phyloP scores from a whole-genome alignment of 768 basidiomycete genomes.

The Artomyces pyxidatus region DNA sequence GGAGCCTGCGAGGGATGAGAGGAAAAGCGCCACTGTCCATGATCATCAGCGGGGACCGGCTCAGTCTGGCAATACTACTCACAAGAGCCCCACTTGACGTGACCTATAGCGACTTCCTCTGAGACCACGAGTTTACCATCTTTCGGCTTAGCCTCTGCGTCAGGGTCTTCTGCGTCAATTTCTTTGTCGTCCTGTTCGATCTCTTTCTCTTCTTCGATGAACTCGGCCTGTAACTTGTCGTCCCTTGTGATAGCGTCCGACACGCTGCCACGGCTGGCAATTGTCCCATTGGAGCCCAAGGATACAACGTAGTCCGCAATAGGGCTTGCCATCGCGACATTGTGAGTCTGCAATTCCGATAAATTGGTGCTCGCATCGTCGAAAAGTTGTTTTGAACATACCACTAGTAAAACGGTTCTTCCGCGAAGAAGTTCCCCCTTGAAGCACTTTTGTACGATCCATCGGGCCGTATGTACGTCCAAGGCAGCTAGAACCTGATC shows the following conservation, averaged over 20 bases:
- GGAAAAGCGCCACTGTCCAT: constrained; percentile 23
- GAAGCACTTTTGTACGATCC: constrained; percentile 44
- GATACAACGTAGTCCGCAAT: constrained; percentile 52
- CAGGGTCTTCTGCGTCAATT: constrained; percentile 17
- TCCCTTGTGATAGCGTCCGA: constrained; percentile 38
- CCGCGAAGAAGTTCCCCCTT: constrained; percentile 37
- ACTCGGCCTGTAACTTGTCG: constrained; percentile 23
- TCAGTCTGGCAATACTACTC: constrained; percentile 16
- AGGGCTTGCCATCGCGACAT: constrained; percentile 43
- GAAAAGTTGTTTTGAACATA: constrained; percentile 18
- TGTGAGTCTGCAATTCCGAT: constrained; percentile 32
- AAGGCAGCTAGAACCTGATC: constrained; percentile 37
- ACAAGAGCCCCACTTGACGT: constrained; percentile 41
- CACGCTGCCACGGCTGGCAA: constrained; percentile 41
- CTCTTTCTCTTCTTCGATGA: constrained; percentile 18
- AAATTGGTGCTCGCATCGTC: not conserved
- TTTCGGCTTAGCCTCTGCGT: constrained; percentile 14
- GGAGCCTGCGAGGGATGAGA: constrained; percentile 20
- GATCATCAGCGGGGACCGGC: constrained; percentile 14
- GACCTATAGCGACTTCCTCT: constrained; percentile 56
- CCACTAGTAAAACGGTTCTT: constrained; percentile 47
- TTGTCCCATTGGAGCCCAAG: constrained; percentile 43
- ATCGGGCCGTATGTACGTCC: constrained; percentile 44
- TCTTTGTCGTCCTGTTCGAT: constrained; percentile 22
- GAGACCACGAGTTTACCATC: constrained; percentile 55